Conservation (phyloP, 148 eudicot genomes). For the Amaranthus palmeri region DNA sequence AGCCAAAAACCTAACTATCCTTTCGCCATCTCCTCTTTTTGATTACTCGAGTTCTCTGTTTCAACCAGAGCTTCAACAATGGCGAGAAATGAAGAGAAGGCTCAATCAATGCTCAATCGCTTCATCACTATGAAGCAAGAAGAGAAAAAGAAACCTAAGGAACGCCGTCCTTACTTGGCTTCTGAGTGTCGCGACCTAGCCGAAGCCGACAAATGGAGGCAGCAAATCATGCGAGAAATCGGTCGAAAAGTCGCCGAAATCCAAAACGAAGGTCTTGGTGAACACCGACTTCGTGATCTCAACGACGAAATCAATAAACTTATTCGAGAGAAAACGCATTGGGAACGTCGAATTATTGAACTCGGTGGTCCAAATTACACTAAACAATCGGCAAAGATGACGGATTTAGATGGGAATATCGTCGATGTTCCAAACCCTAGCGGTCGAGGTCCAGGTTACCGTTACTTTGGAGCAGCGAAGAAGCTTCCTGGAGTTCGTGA, state of each 20-base stretch:
- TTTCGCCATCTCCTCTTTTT: too few relatives aligned
- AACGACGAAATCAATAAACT: constrained; percentile 87
- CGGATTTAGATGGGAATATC: constrained; percentile 87
- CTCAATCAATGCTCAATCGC: constrained; percentile 91
- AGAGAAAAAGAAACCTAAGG: constrained; percentile 83
- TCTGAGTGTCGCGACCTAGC: constrained; percentile 91
- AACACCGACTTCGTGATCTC: constrained; percentile 74
- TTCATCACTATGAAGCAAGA: constrained; percentile 81
- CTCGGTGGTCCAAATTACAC: constrained; percentile 81
- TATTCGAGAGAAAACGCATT: constrained; percentile 69
- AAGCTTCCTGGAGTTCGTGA: constrained; percentile 86
- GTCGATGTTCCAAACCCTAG: constrained; percentile 95
- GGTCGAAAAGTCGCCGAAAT: constrained; percentile 85
- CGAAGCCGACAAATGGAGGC: constrained; percentile 91
- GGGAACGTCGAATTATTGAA: constrained; percentile 81
- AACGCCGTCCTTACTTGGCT: constrained; percentile 80
- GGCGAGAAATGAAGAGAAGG: constrained; percentile 96
- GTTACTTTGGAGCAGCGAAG: constrained; percentile 94
- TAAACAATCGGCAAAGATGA: constrained; percentile 70
- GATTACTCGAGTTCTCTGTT: neutral
- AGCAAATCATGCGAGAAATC: constrained; percentile 85
- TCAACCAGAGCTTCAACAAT: constrained; percentile 25
- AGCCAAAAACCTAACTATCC: too few relatives aligned
- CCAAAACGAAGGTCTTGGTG: constrained; percentile 86
- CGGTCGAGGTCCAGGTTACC: constrained; percentile 82